phyloP scores from a whole-genome alignment of 83 land plant species.

The Isoetes engelmannii region DNA sequence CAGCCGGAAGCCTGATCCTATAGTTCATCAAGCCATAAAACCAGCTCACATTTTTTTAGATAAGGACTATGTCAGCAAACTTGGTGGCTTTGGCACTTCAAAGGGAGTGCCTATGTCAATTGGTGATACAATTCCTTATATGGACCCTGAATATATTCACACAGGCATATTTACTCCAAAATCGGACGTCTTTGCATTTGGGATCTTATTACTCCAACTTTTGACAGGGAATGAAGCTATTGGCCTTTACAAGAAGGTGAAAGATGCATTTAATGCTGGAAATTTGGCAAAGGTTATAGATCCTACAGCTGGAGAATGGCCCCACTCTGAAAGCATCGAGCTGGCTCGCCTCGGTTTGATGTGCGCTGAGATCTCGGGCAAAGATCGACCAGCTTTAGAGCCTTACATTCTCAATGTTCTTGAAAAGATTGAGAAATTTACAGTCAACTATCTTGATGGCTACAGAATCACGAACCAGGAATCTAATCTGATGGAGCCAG shows the following conservation, averaged over 20 bases:
- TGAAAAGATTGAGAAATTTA: conserved; percentile 14
- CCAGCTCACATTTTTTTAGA: conserved; percentile 12
- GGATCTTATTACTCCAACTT: conserved; percentile 11
- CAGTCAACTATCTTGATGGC: not conserved
- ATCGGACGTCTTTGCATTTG: conserved; percentile 11
- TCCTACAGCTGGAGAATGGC: conserved; percentile 16
- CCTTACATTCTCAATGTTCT: conserved; percentile 37
- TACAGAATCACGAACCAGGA: no score
- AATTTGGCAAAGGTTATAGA: conserved; percentile 1
- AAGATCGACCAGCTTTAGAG: conserved; percentile 6
- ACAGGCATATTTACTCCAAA: not conserved
- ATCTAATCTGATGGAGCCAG: not conserved
- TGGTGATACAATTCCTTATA: conserved; percentile 60
- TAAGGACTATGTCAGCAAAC: not conserved
- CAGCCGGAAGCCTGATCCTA: conserved; percentile 8
- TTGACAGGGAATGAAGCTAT: conserved; percentile 10
- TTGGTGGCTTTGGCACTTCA: conserved; percentile 24
- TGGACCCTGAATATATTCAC: conserved; percentile 26
- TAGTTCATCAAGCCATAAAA: conserved; percentile 4
- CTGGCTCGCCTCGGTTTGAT: conserved; percentile 10
- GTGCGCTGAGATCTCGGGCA: not conserved
- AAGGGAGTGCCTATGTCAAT: conserved; percentile 3
- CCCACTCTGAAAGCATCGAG: not conserved
- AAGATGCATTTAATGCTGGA: not conserved
- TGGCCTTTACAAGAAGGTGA: not conserved